phyloP scores from a whole-genome alignment of 768 basidiomycete species.

The Asterophora parasitica region DNA sequence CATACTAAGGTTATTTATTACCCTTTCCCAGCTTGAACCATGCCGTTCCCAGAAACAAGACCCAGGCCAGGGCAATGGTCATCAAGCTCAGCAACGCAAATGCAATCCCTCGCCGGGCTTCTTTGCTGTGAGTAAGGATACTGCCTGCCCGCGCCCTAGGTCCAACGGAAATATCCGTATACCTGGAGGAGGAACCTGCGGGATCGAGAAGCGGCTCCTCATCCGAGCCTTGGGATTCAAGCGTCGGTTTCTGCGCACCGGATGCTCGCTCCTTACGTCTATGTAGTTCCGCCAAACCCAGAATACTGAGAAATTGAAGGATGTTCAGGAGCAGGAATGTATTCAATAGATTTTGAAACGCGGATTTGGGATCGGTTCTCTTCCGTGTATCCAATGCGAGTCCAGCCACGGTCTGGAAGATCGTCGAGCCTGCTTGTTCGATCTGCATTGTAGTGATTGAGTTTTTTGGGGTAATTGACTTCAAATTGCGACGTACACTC shows the following conservation, averaged over 20 bases:
- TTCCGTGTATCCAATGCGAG: conserved; percentile 51
- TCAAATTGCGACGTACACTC: conserved; percentile 43
- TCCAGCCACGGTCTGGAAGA: conserved; percentile 72
- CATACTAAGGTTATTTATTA: conserved; percentile 19
- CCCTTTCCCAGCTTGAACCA: conserved; percentile 50
- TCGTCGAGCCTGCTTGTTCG: conserved; percentile 69
- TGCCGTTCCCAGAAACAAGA: conserved; percentile 59
- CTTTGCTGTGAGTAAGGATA: conserved; percentile 17
- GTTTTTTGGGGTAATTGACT: neutral
- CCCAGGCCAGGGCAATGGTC: conserved; percentile 53
- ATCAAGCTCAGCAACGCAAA: conserved; percentile 39
- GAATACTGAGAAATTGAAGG: conserved; percentile 48
- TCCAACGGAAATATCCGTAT: conserved; percentile 13
- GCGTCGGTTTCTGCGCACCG: conserved; percentile 7
- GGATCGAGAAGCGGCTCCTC: conserved; percentile 10
- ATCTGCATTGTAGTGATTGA: conserved; percentile 35
- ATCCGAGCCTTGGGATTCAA: too few relatives aligned
- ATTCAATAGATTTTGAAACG: conserved; percentile 52
- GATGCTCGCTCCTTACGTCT: conserved; percentile 29
- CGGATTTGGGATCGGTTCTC: conserved; percentile 22
- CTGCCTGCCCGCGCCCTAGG: conserved; percentile 20
- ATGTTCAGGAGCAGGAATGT: conserved; percentile 54
- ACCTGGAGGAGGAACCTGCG: conserved; percentile 16
- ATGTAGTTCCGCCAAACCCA: conserved; percentile 47
- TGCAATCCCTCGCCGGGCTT: conserved; percentile 44